Evolutionary conservation across 331 rosid species (phyloP).

Genomic region (Stylosanthes scabra): DNA sequence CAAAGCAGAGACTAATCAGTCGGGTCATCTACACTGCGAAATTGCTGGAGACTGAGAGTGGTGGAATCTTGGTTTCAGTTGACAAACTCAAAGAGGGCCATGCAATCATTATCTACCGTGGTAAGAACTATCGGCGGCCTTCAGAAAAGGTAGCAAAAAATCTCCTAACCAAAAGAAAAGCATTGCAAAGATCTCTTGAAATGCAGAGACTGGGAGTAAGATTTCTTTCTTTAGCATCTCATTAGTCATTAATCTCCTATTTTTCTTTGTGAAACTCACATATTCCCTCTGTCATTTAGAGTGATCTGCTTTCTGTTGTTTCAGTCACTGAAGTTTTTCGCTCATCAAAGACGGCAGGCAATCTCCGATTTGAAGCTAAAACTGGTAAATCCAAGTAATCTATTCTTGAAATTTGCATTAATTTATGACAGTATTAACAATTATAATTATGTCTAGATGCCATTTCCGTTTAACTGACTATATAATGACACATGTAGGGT

Average conservation of each 20-base stretch:
- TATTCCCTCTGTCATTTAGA: conserved; percentile 23
- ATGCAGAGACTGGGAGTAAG: conserved; percentile 94
- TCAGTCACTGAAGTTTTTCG: conserved; percentile 85
- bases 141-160: conserved; percentile 42
- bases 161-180: conserved; percentile 77
- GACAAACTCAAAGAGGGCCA: conserved; percentile 80
- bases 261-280: conserved; percentile 20
- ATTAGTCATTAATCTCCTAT: conserved; percentile 27
- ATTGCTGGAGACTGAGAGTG: conserved; percentile 74
- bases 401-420: conserved; percentile 35
- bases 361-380: conserved; percentile 63
- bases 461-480: conserved; percentile 23
- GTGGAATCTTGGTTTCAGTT: conserved; percentile 81
- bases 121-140: conserved; percentile 77
- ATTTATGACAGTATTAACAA: conserved; percentile 2
- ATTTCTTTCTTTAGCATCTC: conserved; percentile 33
- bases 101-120: conserved; percentile 82
- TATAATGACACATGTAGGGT: conserved; percentile 53
- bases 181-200: conserved; percentile 79
- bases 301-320: conserved; percentile 31
- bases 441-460: background rate
- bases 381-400: conserved; percentile 58
- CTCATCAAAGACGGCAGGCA: conserved; percentile 55
- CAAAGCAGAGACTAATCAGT: conserved; percentile 68
- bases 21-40: conserved; percentile 72